Conservation (phyloP, 768 basidiomycete species). For the Lactarius deliciosus region DNA sequence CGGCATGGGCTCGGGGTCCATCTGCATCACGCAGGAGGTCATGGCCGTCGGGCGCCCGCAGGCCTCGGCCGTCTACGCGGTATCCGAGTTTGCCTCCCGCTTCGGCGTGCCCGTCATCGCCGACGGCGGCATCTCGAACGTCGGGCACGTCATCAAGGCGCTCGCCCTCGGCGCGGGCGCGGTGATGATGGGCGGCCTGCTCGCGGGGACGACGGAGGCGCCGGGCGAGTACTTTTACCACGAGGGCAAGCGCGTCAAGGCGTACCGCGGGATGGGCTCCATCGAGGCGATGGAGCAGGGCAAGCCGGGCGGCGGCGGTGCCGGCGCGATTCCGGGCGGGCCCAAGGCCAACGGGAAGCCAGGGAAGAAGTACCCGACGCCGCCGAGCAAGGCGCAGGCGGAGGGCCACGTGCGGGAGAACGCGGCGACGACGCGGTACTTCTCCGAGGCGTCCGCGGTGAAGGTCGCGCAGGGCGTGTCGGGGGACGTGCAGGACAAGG, state of each 20-base stretch:
- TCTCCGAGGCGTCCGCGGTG: slow-evolving; percentile 87
- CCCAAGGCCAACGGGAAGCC: slow-evolving; percentile 28
- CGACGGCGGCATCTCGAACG: slow-evolving; percentile 93
- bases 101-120: slow-evolving; percentile 97
- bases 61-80: slow-evolving; percentile 96
- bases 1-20: slow-evolving; percentile 98
- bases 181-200: slow-evolving; percentile 97
- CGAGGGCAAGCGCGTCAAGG: slow-evolving; percentile 97
- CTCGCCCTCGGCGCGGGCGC: slow-evolving; percentile 90
- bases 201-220: slow-evolving; percentile 95
- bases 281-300: slow-evolving; percentile 87
- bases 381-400: slow-evolving; percentile 37
- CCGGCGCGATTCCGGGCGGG: slow-evolving; percentile 30
- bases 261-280: slow-evolving; percentile 94
- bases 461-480: slow-evolving; percentile 98
- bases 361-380: slow-evolving; percentile 52
- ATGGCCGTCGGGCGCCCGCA: slow-evolving; percentile 99
- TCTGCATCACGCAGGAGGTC: slow-evolving; percentile 99
- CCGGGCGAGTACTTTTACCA: slow-evolving; percentile 99
- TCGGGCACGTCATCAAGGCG: slow-evolving; percentile 98
- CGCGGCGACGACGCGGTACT: slow-evolving; percentile 94
- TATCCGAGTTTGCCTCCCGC: slow-evolving; percentile 87
- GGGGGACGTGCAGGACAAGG: slow-evolving; percentile 97
- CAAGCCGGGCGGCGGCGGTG: slow-evolving; percentile 38
- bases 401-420: slow-evolving; percentile 64